Conservation (phyloP, 768 basidiomycete genomes). For the Gautieria morchelliformis region DNA sequence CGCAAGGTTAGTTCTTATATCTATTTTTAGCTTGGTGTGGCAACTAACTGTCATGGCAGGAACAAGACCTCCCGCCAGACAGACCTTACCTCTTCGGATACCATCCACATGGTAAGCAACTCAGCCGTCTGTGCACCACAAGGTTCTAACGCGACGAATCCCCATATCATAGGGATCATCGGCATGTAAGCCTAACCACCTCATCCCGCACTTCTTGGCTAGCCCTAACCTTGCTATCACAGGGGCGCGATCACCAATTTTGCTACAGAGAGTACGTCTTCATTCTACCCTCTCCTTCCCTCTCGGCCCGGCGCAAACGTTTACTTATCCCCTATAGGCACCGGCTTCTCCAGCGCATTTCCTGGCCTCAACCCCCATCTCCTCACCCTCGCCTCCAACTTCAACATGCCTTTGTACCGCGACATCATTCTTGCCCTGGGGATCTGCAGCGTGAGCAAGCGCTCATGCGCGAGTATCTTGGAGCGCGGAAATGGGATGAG, state of each 20-base stretch:
- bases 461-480: constrained; percentile 85
- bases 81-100: constrained; percentile 96
- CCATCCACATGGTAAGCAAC: constrained; percentile 81
- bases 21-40: too few relatives aligned
- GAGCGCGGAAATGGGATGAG: constrained; percentile 38
- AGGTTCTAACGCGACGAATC: constrained; percentile 7
- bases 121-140: background rate
- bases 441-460: constrained; percentile 86
- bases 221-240: background rate
- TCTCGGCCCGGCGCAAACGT: background rate
- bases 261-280: constrained; percentile 69
- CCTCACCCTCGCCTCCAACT: constrained; percentile 84
- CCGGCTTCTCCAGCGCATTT: constrained; percentile 81
- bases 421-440: constrained; percentile 84
- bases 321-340: constrained; percentile 37
- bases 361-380: constrained; percentile 92
- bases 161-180: constrained; percentile 64
- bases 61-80: constrained; percentile 84
- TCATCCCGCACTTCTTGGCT: background rate
- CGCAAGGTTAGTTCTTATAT: constrained; percentile 26
- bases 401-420: constrained; percentile 86
- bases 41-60: constrained; percentile 33
- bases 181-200: constrained; percentile 63
- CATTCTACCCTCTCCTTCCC: constrained; percentile 1
- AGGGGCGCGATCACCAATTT: constrained; percentile 97